Percentiles rank a stretch among this genome's conserved stretches.
phyloP scores from a whole-genome alignment of 495 filamentous ascomycete species.

The Aspergillus affinis region DNA sequence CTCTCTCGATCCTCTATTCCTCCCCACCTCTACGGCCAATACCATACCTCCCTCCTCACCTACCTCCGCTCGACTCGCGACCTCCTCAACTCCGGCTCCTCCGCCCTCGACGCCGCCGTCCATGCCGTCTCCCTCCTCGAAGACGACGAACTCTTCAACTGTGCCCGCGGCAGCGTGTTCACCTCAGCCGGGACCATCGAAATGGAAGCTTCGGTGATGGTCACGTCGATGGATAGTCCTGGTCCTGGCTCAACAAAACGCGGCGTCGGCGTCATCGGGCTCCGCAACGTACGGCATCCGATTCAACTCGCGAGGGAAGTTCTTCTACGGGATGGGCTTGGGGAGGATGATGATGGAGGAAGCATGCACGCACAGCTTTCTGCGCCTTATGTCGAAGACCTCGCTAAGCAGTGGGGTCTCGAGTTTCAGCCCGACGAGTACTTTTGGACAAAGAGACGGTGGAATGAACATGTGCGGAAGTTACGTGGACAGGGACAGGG shows the following conservation, averaged over 20 bases:
- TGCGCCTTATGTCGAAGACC: conserved; percentile 62
- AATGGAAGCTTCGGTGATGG: conserved; percentile 90
- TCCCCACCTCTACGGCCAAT: conserved; percentile 56
- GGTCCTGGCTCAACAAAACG: conserved; percentile 61
- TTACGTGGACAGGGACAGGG: conserved; percentile 47
- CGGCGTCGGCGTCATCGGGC: conserved; percentile 70
- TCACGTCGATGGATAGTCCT: conserved; percentile 42
- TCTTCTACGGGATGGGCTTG: conserved; percentile 55
- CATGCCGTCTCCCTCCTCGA: conserved; percentile 77
- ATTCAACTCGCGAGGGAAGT: conserved; percentile 72
- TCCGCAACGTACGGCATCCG: conserved; percentile 74
- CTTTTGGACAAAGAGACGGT: conserved; percentile 75
- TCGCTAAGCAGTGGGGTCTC: conserved; percentile 65
- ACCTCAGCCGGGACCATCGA: conserved; percentile 79
- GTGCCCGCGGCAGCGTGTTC: conserved; percentile 82
- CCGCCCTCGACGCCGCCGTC: conserved; percentile 70
- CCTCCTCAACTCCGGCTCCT: conserved; percentile 42
- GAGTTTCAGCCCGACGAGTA: conserved; percentile 68
- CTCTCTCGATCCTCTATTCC: conserved; percentile 69
- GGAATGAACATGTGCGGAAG: conserved; percentile 72
- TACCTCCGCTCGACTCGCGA: conserved; percentile 52
- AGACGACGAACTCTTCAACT: conserved; percentile 82
- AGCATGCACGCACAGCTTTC: conserved; percentile 67
- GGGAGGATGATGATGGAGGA: conserved; percentile 37
- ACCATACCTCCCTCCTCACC: conserved; percentile 61